Percentiles rank a stretch among this genome's conserved stretches.
These are phyloP conservation scores for Capronia americana DNA, from an alignment of 2,329 filamentous ascomycete genomes.

Conservation along the genomic window DNA sequence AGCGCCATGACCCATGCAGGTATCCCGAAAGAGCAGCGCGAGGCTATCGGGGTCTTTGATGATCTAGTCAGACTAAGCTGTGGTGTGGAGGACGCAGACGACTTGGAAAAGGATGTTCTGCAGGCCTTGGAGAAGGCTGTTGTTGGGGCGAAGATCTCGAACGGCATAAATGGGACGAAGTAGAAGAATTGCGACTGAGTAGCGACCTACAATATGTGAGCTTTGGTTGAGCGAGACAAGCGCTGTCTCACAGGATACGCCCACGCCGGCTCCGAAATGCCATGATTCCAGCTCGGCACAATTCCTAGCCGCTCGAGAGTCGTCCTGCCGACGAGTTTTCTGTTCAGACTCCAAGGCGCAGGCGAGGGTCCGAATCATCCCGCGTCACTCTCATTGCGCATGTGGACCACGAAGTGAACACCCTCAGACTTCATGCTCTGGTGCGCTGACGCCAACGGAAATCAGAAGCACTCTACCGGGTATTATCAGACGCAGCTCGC, in stretches of 20 bases:
- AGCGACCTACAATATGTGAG: neutral
- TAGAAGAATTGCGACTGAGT: neutral
- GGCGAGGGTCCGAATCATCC: neutral
- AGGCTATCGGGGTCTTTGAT: constrained; percentile 92
- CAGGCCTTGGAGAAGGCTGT: constrained; percentile 82
- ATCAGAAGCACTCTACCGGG: neutral
- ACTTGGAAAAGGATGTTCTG: constrained; percentile 80
- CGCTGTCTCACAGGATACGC: neutral
- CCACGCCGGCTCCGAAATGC: neutral
- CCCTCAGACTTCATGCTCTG: neutral
- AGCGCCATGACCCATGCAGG: constrained; percentile 97
- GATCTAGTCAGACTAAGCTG: constrained; percentile 93
- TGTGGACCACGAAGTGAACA: neutral
- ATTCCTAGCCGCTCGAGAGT: neutral
- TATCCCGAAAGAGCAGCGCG: constrained; percentile 86
- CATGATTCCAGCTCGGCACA: neutral
- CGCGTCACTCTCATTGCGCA: neutral
- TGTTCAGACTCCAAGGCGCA: neutral
- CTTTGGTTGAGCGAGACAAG: neutral
- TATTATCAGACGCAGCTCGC: no score
- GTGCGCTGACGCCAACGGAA: neutral
- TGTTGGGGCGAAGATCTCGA: constrained; percentile 55
- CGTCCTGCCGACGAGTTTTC: no score
- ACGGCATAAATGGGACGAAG: constrained; percentile 43
- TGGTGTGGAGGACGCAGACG: constrained; percentile 87